These are phyloP conservation scores for Aaosphaeria arxii DNA, from an alignment of 2,329 filamentous ascomycete genomes.

Conservation along the genomic window DNA sequence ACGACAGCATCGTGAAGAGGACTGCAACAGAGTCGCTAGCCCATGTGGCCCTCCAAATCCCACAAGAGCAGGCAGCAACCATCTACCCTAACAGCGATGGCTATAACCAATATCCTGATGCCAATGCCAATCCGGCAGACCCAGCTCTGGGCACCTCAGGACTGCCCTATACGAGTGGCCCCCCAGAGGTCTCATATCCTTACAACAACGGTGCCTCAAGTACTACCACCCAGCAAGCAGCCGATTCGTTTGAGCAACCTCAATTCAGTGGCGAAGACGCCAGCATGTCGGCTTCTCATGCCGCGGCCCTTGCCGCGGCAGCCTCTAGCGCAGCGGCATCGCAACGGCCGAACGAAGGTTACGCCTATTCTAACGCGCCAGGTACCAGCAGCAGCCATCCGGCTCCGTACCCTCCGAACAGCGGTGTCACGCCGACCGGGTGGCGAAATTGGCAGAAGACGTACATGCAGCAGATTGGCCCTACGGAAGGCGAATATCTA, in stretches of 20 bases:
- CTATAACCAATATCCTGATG: slow-evolving; percentile 22
- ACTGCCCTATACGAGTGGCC: slow-evolving; percentile 17
- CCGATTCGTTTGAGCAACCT: slow-evolving; percentile 19
- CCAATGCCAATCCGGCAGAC: slow-evolving; percentile 15
- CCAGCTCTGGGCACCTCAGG: slow-evolving; percentile 16
- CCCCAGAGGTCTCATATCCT: slow-evolving; percentile 13
- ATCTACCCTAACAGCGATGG: slow-evolving; percentile 19
- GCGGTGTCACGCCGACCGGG: slow-evolving; percentile 20
- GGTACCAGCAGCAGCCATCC: slow-evolving; percentile 15
- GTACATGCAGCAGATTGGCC: slow-evolving; percentile 24
- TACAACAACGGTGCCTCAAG: slow-evolving; percentile 23
- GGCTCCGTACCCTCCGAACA: slow-evolving; percentile 20
- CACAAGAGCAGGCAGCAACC: slow-evolving; percentile 16
- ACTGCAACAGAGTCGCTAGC: slow-evolving; percentile 45
- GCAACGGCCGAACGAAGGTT: slow-evolving; percentile 18
- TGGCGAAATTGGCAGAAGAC: slow-evolving; percentile 37
- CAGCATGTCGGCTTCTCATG: slow-evolving; percentile 27
- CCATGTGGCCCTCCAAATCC: slow-evolving; percentile 31
- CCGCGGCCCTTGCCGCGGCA: slow-evolving; percentile 25
- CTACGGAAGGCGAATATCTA: slow-evolving; percentile 31
- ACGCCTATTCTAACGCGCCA: slow-evolving; percentile 18
- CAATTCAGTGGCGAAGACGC: slow-evolving; percentile 23
- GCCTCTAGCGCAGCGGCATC: slow-evolving; percentile 15
- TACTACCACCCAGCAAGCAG: slow-evolving; percentile 16
- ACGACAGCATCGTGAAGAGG: slow-evolving; percentile 42